Base-by-base conservation (phyloP, 2,329 filamentous ascomycete species). In the Penicillium sp. region DNA sequence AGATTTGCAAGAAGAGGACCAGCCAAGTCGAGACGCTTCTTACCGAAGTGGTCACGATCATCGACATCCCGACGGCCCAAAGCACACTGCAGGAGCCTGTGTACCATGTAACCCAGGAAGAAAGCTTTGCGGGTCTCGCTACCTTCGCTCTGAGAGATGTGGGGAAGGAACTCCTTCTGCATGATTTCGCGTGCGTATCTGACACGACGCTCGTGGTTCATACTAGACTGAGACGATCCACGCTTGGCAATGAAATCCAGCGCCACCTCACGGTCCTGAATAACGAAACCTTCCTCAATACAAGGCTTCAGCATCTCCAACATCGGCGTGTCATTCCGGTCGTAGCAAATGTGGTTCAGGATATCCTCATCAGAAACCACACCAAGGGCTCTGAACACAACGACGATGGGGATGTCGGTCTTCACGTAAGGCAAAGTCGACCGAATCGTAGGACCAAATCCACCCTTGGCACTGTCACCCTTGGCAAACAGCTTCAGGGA, bases 21-120 rank as follows among this genome's bases (percentile, higher is more conserved):
- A 49, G 93, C 91, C 62, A 98, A 79, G 75, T 98, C 93, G 50
- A 98, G 78, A 58, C 93, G 86, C 79, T 98, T 98, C 79, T 97
- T 97, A 63, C 93, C 93, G 64, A 98, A 96, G 69, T 98, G 94
- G 75, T 98, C 93, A 75, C 93, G 87, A 65, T 98, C 93, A 64
- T 98, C 93, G 26, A 89, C 88, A 66, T 97, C 93, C 55, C 89
- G 85, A 54, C 93, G 85, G 44, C 93, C 94, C 42, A 98, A 79
- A 48, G 90, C 88, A 66, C 90, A 95, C 69, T 96, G 91, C 22
- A 97, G 77, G 61, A 98, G 79, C 66, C 93, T 87, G 71, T 98
- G 91, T 41, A 97, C 88, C 91, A 98, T 98, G 72, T 98, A 98
- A 19, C 94, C 93, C 42, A 98, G 76, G 78, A 97, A 98, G 72